A percentile compares a stretch with the other conserved stretches of the same genome.
These are phyloP conservation scores for Camellia oleifera DNA, from an alignment of 179 eudicot species.

Conservation along the genomic window DNA sequence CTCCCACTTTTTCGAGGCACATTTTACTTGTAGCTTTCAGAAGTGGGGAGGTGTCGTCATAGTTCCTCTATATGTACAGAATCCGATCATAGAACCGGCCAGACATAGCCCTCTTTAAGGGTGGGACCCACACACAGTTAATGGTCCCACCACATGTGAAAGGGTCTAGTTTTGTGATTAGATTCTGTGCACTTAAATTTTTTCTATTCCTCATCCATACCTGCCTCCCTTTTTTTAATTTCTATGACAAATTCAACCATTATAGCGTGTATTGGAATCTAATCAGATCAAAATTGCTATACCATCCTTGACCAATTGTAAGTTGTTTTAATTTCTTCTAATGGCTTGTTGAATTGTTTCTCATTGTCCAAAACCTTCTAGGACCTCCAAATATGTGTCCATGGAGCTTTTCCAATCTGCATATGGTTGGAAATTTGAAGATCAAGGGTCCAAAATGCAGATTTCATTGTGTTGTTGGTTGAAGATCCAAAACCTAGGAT, in stretches of 20 bases:
- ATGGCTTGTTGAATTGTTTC: background rate
- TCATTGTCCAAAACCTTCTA: no score
- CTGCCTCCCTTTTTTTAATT: constrained; percentile 13
- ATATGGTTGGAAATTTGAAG: background rate
- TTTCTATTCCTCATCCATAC: constrained; percentile 43
- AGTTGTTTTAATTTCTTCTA: background rate
- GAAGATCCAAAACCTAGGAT: background rate
- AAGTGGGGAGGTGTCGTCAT: constrained; percentile 28
- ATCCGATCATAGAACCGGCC: no score
- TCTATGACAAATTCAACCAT: constrained; percentile 12
- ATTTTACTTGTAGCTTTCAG: constrained; percentile 19
- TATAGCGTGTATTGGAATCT: constrained; percentile 1
- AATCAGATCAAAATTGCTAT: background rate
- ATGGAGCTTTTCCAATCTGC: no score
- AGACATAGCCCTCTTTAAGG: no score
- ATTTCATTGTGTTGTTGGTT: background rate
- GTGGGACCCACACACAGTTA: no score
- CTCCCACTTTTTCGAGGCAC: constrained; percentile 27
- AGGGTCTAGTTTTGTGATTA: no score
- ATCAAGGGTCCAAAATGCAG: background rate
- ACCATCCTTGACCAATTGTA: background rate
- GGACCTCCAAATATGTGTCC: no score
- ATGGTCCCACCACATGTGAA: no score
- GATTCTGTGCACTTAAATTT: no score
- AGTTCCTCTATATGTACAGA: constrained; percentile 9